Base-by-base conservation (phyloP, 2,329 filamentous ascomycete species). In the Fusarium camptoceras region DNA sequence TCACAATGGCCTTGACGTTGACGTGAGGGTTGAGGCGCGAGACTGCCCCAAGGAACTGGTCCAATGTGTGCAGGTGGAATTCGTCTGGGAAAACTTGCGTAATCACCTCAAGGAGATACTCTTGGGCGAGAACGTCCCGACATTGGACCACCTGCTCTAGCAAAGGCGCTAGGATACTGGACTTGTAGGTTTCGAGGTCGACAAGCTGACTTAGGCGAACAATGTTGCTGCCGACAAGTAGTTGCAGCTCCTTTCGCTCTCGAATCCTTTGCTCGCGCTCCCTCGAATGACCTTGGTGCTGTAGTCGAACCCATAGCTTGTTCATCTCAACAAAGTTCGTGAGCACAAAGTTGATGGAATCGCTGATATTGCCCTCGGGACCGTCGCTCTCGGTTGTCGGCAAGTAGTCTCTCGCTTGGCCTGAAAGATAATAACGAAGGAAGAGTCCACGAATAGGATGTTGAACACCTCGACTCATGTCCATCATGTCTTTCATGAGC, bases 401-500 rank as follows among this genome's bases (percentile, higher is more conserved):
- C 54, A 99, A 85, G 78, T 89, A 90, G 80, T 99, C 96, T 76
- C 96, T 88, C 41, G 96, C 95, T 83, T 99, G 96, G 39, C 96
- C 95, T 25, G 94, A 96, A 54, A 99, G 88, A 78, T 98, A 99
- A 82, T 99, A 99, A 78, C 96, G 91, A 76, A 99, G 83, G 79
- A 99, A 99, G 58, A 99, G 86, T 20, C 96, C 96, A 61, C 96
- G 93, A 68, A 98, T 94, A 18, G 96, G 96, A 81, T 99, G 96
- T 78, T 99, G 96, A 24, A 99, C 94, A 59, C 96, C 96, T 69
- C 96, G 89, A 82, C 94, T 98, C 96, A 99, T 99, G 82, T 99
- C 96, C 96, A 99, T 99, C 96, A 99, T 99, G 81, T 99, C 96
- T 83, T 99, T 99, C 96, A 99, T 99, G 68, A 99, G 94, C 84